Percentiles rank a stretch among this genome's conserved stretches.
phyloP scores from a whole-genome alignment of 495 filamentous ascomycete genomes.

The Evansstolkia leycettana region DNA sequence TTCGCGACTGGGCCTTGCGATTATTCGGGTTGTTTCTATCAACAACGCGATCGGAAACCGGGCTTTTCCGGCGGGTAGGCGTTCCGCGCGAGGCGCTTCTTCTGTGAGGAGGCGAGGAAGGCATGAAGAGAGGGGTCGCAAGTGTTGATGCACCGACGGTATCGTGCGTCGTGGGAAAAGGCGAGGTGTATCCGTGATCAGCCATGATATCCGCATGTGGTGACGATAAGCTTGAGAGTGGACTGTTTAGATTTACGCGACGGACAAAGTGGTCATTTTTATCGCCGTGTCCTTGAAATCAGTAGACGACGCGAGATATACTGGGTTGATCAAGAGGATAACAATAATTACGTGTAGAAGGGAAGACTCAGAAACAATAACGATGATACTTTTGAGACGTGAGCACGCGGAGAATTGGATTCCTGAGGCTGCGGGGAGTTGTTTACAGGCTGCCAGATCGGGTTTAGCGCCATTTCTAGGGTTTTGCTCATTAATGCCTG shows the following conservation, averaged over 20 bases:
- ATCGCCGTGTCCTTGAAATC: background rate
- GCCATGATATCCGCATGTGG: slow-evolving; percentile 19
- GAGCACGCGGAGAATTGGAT: slow-evolving; percentile 1
- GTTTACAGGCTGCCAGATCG: slow-evolving; percentile 16
- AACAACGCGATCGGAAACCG: slow-evolving; percentile 9
- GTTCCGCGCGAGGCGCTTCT: slow-evolving; percentile 9
- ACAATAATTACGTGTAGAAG: no score
- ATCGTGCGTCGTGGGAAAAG: slow-evolving; percentile 32
- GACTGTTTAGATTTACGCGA: background rate
- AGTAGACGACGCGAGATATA: no score
- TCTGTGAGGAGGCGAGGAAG: slow-evolving; percentile 21
- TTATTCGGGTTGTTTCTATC: slow-evolving; percentile 4
- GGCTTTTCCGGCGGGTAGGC: slow-evolving; percentile 14
- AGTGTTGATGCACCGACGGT: slow-evolving; percentile 33
- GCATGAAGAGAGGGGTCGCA: slow-evolving; percentile 27
- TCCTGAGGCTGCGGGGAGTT: slow-evolving; percentile 8
- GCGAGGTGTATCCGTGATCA: slow-evolving; percentile 25
- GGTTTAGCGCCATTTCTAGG: slow-evolving; percentile 6
- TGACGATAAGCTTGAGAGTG: slow-evolving; percentile 4
- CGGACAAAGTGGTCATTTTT: no score
- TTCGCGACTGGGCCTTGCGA: slow-evolving; percentile 9
- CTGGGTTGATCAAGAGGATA: no score
- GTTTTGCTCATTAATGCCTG: background rate
- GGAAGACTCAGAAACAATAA: no score
- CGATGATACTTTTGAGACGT: no score